phyloP scores from a whole-genome alignment of 2,329 filamentous ascomycete species.

The Nigrospora osmanthi region DNA sequence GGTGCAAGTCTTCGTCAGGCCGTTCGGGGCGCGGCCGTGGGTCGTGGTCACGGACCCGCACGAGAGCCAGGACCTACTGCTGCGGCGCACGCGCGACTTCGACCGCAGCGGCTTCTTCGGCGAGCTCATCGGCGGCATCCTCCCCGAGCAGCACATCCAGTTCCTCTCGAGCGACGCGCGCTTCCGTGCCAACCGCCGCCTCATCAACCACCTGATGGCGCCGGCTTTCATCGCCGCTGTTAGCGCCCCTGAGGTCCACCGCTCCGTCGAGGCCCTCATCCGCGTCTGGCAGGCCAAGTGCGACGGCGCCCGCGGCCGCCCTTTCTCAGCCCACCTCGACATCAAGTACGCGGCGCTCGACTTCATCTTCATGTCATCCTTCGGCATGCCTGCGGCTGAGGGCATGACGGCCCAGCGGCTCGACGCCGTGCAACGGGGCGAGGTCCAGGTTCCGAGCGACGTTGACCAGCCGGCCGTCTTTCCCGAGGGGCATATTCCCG shows the following conservation, averaged over 20 bases:
- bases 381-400: conserved; percentile 3
- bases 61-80: conserved; percentile 35
- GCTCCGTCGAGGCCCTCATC: not conserved
- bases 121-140: conserved; percentile 1
- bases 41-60: conserved; percentile 33
- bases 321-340: conserved; percentile 2
- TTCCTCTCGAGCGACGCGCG: not conserved
- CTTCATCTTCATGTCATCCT: conserved; percentile 3
- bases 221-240: conserved; percentile 1
- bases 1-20: conserved; percentile 37
- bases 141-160: conserved; percentile 3
- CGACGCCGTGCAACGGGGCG: conserved; percentile 7
- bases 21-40: conserved; percentile 28
- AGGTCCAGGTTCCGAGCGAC: not conserved
- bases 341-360: conserved; percentile 1
- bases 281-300: conserved; percentile 4
- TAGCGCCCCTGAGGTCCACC: conserved; percentile 2
- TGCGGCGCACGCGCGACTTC: conserved; percentile 33
- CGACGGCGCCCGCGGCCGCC: not conserved
- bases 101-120: conserved; percentile 23
- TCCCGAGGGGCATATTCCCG: conserved; percentile 7
- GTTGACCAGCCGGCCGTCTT: conserved; percentile 12
- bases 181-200: conserved; percentile 1
- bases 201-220: conserved; percentile 5
- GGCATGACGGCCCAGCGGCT: conserved; percentile 6